Percentiles rank a stretch among this genome's conserved stretches.
These are phyloP conservation scores for Phialemonium atrogriseum DNA, from an alignment of 2,329 filamentous ascomycete genomes.

Conservation along the genomic window DNA sequence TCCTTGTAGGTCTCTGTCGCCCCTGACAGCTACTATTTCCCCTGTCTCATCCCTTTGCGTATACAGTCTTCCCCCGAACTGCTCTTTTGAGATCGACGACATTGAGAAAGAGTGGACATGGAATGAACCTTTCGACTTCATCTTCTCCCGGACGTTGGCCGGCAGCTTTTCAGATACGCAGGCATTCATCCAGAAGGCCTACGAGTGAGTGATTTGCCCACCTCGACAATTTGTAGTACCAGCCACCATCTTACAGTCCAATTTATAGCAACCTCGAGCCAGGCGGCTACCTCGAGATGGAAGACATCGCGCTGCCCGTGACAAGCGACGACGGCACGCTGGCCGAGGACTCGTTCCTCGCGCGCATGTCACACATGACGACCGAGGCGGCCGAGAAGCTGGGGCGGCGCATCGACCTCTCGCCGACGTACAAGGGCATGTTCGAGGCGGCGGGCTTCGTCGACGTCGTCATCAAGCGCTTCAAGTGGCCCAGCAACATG, in stretches of 20 bases:
- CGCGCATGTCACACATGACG: slow-evolving; percentile 3
- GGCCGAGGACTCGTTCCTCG: slow-evolving; percentile 7
- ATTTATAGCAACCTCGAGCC: slow-evolving; percentile 9
- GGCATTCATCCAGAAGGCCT: slow-evolving; percentile 9
- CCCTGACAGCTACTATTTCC: too few species aligned
- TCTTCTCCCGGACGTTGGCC: slow-evolving; percentile 10
- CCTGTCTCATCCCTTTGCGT: background rate
- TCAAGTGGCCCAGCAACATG: slow-evolving; percentile 19
- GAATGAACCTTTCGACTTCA: slow-evolving; percentile 11
- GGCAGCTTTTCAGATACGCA: slow-evolving; percentile 9
- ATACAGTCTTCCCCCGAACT: slow-evolving; percentile 11
- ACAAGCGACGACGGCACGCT: slow-evolving; percentile 12
- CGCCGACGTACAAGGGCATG: slow-evolving; percentile 8
- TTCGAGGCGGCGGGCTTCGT: slow-evolving; percentile 16
- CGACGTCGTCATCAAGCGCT: slow-evolving; percentile 15
- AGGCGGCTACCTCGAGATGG: slow-evolving; percentile 12
- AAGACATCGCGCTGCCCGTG: slow-evolving; percentile 9
- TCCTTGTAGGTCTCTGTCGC: slow-evolving; percentile 4
- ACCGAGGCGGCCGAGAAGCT: slow-evolving; percentile 5
- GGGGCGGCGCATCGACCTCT: slow-evolving; percentile 5
- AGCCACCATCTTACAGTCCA: too few species aligned
- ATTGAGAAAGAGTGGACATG: slow-evolving; percentile 13
- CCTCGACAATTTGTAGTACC: too few species aligned
- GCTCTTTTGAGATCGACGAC: slow-evolving; percentile 11
- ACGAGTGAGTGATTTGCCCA: slow-evolving; percentile 6